These are phyloP conservation scores for Solanum rostratum DNA, from an alignment of 257 asterid species.

Conservation along the genomic window DNA sequence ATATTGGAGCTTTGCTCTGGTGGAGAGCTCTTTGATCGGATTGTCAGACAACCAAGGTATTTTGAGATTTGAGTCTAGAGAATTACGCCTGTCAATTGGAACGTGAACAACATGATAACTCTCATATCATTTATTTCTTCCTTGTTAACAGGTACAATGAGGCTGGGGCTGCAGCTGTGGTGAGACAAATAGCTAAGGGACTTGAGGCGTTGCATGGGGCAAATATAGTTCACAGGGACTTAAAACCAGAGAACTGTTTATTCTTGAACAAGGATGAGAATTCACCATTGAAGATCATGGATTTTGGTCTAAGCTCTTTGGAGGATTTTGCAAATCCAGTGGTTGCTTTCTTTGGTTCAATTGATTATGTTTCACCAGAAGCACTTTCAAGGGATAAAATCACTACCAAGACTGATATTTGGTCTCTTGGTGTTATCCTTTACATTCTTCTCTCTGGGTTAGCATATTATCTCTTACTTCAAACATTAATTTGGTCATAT, in stretches of 20 bases:
- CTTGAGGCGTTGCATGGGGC: conserved; percentile 51
- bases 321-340: conserved; percentile 76
- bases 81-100: background rate
- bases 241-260: conserved; percentile 82
- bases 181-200: conserved; percentile 61
- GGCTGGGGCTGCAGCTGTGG: conserved; percentile 59
- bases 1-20: conserved; percentile 72
- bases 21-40: conserved; percentile 74
- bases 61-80: too few relatives aligned
- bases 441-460: conserved; percentile 86
- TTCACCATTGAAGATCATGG: conserved; percentile 77
- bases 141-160: conserved; percentile 22
- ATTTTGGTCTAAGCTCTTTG: conserved; percentile 74
- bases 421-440: conserved; percentile 89
- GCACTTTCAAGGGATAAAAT: conserved; percentile 45
- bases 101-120: background rate
- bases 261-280: conserved; percentile 48
- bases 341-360: conserved; percentile 72
- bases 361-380: conserved; percentile 84
- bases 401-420: conserved; percentile 59
- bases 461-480: background rate
- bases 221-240: conserved; percentile 56
- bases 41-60: conserved; percentile 53
- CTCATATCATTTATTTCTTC: too few relatives aligned
- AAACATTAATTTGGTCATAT: too few relatives aligned